These are phyloP conservation scores for Venturia asperata DNA, from an alignment of 2,329 filamentous ascomycete species.

Conservation along the genomic window DNA sequence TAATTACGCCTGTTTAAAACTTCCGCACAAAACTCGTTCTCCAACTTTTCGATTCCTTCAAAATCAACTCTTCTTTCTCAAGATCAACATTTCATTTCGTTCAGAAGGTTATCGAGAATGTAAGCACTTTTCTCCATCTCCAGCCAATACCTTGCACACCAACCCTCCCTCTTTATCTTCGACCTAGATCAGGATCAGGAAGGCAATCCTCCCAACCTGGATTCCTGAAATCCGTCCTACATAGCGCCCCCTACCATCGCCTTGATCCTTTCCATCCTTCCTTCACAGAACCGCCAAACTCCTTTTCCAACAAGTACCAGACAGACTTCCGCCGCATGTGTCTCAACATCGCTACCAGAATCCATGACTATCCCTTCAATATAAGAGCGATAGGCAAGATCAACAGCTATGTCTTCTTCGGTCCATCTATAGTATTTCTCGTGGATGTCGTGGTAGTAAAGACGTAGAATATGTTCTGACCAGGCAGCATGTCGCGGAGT, in stretches of 20 bases:
- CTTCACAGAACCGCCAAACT: not conserved
- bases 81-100: not conserved
- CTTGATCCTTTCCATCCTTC: not conserved
- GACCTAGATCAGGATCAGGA: not conserved
- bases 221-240: not conserved
- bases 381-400: not conserved
- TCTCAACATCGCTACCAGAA: not conserved
- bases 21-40: not conserved
- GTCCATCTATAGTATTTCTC: conserved; percentile 7
- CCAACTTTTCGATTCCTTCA: not conserved
- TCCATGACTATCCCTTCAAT: not conserved
- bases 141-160: not conserved
- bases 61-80: not conserved
- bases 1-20: not conserved
- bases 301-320: not conserved
- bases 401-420: not conserved
- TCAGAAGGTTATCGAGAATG: not conserved
- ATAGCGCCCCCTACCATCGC: not conserved
- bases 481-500: not conserved
- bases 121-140: not conserved
- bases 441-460: conserved; percentile 6
- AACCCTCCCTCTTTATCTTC: not conserved
- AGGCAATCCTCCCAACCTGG: not conserved
- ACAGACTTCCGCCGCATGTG: not conserved
- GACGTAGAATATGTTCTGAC: not conserved